phyloP scores from a whole-genome alignment of 2,329 filamentous ascomycete genomes.

The Phaeoacremonium minimum region DNA sequence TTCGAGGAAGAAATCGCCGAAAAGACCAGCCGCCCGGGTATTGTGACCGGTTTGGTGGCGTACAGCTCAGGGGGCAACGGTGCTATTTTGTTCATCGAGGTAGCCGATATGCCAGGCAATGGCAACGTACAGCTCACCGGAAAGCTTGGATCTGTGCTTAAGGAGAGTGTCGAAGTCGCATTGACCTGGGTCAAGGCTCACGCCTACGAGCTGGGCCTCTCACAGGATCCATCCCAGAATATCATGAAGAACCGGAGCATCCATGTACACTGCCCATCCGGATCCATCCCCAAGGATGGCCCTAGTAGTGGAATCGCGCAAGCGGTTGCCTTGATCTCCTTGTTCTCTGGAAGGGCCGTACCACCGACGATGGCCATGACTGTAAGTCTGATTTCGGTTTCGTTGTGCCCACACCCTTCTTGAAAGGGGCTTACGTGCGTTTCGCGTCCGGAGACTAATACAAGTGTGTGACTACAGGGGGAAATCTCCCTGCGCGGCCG shows the following conservation, averaged over 20 bases:
- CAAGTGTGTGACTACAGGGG: slow-evolving; percentile 38
- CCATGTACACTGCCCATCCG: slow-evolving; percentile 93
- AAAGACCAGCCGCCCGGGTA: slow-evolving; percentile 75
- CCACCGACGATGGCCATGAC: slow-evolving; percentile 96
- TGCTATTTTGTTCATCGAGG: slow-evolving; percentile 96
- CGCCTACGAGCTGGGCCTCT: slow-evolving; percentile 84
- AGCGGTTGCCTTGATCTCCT: slow-evolving; percentile 84
- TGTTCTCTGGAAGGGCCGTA: slow-evolving; percentile 82
- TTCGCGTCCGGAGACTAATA: slow-evolving; percentile 16
- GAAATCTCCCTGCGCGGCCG: slow-evolving; percentile 79
- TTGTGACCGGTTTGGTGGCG: slow-evolving; percentile 93
- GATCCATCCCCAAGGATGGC: slow-evolving; percentile 92
- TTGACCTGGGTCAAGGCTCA: slow-evolving; percentile 97
- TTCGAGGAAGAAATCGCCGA: slow-evolving; percentile 96
- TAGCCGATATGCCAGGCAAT: slow-evolving; percentile 92
- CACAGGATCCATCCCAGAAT: slow-evolving; percentile 75
- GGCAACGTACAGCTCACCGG: slow-evolving; percentile 93
- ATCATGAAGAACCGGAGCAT: slow-evolving; percentile 95
- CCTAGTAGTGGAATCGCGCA: slow-evolving; percentile 86
- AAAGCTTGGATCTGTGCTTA: slow-evolving; percentile 92
- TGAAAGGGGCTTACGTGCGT: slow-evolving; percentile 12
- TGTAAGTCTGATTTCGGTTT: slow-evolving; percentile 35
- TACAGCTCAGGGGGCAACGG: slow-evolving; percentile 92
- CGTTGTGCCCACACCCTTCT: slow-evolving; percentile 1
- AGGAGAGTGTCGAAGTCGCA: slow-evolving; percentile 94